phyloP scores from a whole-genome alignment of 164 flowering plant genomes.

The Magnolia changhungtana region DNA sequence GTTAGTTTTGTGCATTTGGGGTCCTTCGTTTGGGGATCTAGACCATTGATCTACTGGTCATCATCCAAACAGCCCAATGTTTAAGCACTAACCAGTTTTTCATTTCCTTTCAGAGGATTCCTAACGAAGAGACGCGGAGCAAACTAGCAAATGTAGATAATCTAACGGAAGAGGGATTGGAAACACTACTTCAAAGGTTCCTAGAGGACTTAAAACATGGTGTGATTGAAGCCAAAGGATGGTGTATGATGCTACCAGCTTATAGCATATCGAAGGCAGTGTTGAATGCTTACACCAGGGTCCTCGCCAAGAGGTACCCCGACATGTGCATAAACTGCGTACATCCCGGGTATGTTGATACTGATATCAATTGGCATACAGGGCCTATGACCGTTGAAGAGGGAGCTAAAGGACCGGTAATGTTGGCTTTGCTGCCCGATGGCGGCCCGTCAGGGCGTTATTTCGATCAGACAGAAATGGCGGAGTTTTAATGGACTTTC shows the following conservation, averaged over 20 bases:
- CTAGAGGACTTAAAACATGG: conserved; percentile 32
- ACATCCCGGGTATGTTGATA: conserved; percentile 42
- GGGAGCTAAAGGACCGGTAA: conserved; percentile 39
- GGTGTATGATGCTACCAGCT: conserved; percentile 35
- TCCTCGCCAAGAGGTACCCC: conserved; percentile 38
- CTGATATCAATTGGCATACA: conserved; percentile 28
- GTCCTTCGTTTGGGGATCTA: no score
- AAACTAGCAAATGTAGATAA: conserved; percentile 25
- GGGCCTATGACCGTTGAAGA: conserved; percentile 31
- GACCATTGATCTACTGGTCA: no score
- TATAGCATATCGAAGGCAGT: conserved; percentile 38
- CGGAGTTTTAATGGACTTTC: conserved; percentile 1
- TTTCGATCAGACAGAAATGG: conserved; percentile 23
- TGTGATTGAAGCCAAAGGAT: conserved; percentile 27
- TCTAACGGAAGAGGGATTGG: conserved; percentile 39
- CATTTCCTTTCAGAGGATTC: conserved; percentile 25
- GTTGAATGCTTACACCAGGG: conserved; percentile 47
- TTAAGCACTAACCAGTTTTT: no score
- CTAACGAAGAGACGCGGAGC: conserved; percentile 26
- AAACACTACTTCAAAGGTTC: conserved; percentile 29
- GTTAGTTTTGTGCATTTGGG: no score
- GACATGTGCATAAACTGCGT: conserved; percentile 33
- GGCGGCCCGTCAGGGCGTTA: conserved; percentile 40
- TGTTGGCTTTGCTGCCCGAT: conserved; percentile 35
- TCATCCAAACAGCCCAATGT: no score